Evolutionary conservation across 371 early-diverging fungal genomes (phyloP), one percentile per base, ranked within the genome.

Genomic region (Zychaea mexicana): DNA sequence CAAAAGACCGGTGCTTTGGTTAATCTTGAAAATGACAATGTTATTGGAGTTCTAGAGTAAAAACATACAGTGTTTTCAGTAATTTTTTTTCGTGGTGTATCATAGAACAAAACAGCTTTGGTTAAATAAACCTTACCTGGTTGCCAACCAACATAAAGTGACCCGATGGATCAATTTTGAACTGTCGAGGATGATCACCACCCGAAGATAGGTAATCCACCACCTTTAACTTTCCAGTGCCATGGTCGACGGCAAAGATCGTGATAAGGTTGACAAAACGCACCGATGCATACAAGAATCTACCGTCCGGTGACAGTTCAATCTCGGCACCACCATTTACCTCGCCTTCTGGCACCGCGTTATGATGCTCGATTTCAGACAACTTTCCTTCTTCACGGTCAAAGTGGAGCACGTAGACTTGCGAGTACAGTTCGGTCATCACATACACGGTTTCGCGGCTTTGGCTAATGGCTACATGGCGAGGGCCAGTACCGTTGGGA

Each of bases 171-270:
- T 82, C 79, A 49, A 77, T 64, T 2, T 64, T 66, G 38, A 82
- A 82, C 52, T 76, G 69, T 4, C 82, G 73, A 52, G 82, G 82
- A 62, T 74, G 71, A 27, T 73, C 64, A 12, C 82, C 82, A 22
- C 71, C 73, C 0, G 74, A 66, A 27, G 63, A 26, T 12, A 67
- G 65, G 53, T 71, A 61, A 7, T 66, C 76, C 0, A 82, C 61
- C 19, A 72, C 33, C 7, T 39, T 58, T 3, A 82, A 55, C 49
- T 74, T 77, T n/a, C 82, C 82, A 30, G 61, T 69, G 17, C 57
- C 24, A 32, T 69, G 62, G 46, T 77, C 70, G 13, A 79, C 70
- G 1, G 57, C 36, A 56, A 68, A 82, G 6, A 76, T 68, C 22
- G 72, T 65, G 17, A 82, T 67, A 7, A 61, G 56, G 59, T 82